phyloP scores from a whole-genome alignment of 2,329 filamentous ascomycete species.

The Nemania bipapillata region DNA sequence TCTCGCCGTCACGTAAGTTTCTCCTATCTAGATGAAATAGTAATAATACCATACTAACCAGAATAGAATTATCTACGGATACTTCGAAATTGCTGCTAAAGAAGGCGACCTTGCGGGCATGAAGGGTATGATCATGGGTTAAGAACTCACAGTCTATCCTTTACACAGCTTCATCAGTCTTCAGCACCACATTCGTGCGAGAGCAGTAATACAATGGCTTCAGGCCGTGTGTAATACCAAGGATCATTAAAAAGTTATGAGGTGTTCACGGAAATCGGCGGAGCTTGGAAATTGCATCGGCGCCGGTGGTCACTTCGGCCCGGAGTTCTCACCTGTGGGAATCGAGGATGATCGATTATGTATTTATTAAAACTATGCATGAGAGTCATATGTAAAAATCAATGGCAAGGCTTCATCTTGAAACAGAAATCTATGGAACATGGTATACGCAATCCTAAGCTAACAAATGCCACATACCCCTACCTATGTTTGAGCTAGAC shows the following conservation, averaged over 20 bases:
- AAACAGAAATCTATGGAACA: not conserved
- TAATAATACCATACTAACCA: slow-evolving; percentile 46
- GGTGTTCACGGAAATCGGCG: slow-evolving; percentile 44
- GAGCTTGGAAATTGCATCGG: slow-evolving; percentile 47
- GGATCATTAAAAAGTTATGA: slow-evolving; percentile 46
- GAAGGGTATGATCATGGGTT: slow-evolving; percentile 79
- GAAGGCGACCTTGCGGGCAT: slow-evolving; percentile 92
- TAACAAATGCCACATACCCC: not conserved
- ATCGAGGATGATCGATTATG: slow-evolving; percentile 23
- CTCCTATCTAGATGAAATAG: not conserved
- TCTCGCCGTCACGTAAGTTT: slow-evolving; percentile 93
- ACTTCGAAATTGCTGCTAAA: slow-evolving; percentile 99
- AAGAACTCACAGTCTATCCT: slow-evolving; percentile 47
- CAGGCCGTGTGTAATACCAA: slow-evolving; percentile 47
- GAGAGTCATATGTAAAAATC: slow-evolving; percentile 28
- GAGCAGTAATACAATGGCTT: slow-evolving; percentile 42
- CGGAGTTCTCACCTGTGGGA: slow-evolving; percentile 22
- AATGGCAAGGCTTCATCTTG: slow-evolving; percentile 19
- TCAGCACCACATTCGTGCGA: slow-evolving; percentile 40
- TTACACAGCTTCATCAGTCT: slow-evolving; percentile 25
- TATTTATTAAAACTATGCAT: slow-evolving; percentile 36
- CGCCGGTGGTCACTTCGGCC: slow-evolving; percentile 42
- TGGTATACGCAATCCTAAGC: not conserved
- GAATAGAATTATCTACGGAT: slow-evolving; percentile 93
- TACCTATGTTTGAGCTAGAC: not conserved